Base-by-base conservation (phyloP, 768 basidiomycete species). In the Kwoniella heveanensis region DNA sequence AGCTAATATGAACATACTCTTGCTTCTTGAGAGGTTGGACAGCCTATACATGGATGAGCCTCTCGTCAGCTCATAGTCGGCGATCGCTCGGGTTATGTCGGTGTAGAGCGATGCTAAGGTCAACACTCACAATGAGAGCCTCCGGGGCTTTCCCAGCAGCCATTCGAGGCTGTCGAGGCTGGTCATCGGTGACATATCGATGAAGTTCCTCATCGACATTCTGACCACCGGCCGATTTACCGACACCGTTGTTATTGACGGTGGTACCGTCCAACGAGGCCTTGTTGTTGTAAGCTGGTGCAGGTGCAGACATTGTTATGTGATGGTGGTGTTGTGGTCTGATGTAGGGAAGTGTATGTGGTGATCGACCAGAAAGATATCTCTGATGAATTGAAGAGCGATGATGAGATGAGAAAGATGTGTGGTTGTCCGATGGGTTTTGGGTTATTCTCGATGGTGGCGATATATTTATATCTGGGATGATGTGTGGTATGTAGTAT, bases 171-270 rank as follows among this genome's bases (percentile, higher is more conserved):
- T 54, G 21, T 39, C 72, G 47, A 9, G 74, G 74, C 39, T 60
- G 52, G 26, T 76, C 74, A 49, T 76, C 74, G 27, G 74, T 76
- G 24, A 76, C 72, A 54, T 70, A 76, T 58, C 74, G 70, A 54
- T 76, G 64, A 48, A 76, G 70, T 7, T 76, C 74, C 5, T 76
- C 72, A 1, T 69, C 69, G 51, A 54, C 44, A 29, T 53, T 49
- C 15, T 49, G 21, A 19, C 2, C 48, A n/a, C n/a, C 26, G 21
- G 19, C 25, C 39, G 25, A 27, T 30, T 30, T 6, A 25, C n/a
- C 44, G 19, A 46, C 54, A 52, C 65, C 57, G 30, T 26, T 66
- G 37, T 54, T 67, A 57, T 62, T 61, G 54, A 66, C 70, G 64
- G 66, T 67, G n/a, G 74, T 68, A 22, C 64, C 69, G 44, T 72